These are phyloP conservation scores for Thelonectria discophora DNA, from an alignment of 2,329 filamentous ascomycete species.

Conservation along the genomic window DNA sequence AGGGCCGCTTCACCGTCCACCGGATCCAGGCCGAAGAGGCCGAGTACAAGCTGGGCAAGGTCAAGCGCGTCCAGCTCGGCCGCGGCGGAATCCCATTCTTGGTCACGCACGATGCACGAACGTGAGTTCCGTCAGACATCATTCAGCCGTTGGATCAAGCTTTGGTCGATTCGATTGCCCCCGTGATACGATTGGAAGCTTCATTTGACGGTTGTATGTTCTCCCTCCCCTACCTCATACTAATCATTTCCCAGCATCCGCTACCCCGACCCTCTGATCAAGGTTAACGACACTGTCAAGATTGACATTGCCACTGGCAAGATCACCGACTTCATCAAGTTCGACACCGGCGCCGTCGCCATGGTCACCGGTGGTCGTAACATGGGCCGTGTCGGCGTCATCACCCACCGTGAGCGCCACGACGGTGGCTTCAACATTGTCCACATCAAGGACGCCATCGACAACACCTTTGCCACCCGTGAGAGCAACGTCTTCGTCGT, in stretches of 20 bases:
- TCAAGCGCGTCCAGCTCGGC: constrained; percentile 99
- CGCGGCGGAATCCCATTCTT: constrained; percentile 99
- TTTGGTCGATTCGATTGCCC: constrained; percentile 74
- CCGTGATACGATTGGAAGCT: constrained; percentile 47
- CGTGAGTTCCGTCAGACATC: constrained; percentile 98
- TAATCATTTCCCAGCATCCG: constrained; percentile 79
- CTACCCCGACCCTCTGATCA: constrained; percentile 97
- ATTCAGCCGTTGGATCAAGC: constrained; percentile 99
- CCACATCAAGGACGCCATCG: constrained; percentile 99
- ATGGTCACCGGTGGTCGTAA: constrained; percentile 99
- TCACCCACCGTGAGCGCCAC: constrained; percentile 99
- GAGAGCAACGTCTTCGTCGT: constrained; percentile 99
- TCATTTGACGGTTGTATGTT: constrained; percentile 65
- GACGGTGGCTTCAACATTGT: constrained; percentile 99
- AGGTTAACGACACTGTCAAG: constrained; percentile 99
- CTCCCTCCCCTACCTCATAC: constrained; percentile 44
- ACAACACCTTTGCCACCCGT: constrained; percentile 99
- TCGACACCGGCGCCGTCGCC: constrained; percentile 97
- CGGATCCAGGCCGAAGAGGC: constrained; percentile 98
- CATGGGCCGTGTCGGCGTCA: constrained; percentile 99
- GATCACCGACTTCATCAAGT: constrained; percentile 97
- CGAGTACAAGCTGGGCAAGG: constrained; percentile 99
- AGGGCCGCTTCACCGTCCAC: constrained; percentile 99
- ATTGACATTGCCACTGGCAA: constrained; percentile 97
- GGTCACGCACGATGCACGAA: constrained; percentile 99